Evolutionary conservation across 768 basidiomycete genomes (phyloP), one percentile per base, ranked within the genome.

Genomic region (Hericium alpestre): DNA sequence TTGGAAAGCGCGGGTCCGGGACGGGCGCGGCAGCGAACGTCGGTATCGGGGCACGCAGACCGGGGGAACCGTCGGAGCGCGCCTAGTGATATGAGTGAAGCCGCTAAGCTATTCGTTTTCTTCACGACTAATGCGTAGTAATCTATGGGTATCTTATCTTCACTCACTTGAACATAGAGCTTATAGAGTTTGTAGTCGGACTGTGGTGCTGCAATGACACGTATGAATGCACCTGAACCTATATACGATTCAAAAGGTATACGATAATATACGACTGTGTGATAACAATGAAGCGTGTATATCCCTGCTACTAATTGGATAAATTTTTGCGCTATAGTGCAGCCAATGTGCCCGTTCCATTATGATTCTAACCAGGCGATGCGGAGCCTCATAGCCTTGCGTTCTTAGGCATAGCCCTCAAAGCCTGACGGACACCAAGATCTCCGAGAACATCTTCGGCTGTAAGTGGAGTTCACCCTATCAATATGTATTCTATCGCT

Each of bases 391-490:
- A 90, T 59, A 89, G 69, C 51, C 83, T 75, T 32, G 76, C 75
- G 59, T 85, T 79, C 74, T 76, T 77, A 2, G 89, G 90, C 79
- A 92, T 90, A 18, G 72, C 73, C 47, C 85, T 79, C 64, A 90
- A 78, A 0, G 88, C 88, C 67, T 90, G 88, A 51, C 90, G 78
- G 9, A 90, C 88, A 51, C 90, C 90, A 27, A 93, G 75, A 65
- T 92, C 87, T 2, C 80, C 79, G 55, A 90, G 70, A 10, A 89
- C 86, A 59, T 86, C 85, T 67, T 89, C 86, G 59, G 87, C 86
- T 79, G 58, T 20, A 57, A 40, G 18, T 47, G 16, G n/a, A 25
- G 13, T 11, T 38, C n/a, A 22, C 59, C 59, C 6, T 41, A 46
- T 53, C 22, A 55, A 38, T n/a, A 41, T n/a, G 25, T 15, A 20